Evolutionary conservation across 2,329 filamentous ascomycete genomes (phyloP), one percentile per base, ranked within the genome.

Genomic region (Sporothrix dimorphospora): DNA sequence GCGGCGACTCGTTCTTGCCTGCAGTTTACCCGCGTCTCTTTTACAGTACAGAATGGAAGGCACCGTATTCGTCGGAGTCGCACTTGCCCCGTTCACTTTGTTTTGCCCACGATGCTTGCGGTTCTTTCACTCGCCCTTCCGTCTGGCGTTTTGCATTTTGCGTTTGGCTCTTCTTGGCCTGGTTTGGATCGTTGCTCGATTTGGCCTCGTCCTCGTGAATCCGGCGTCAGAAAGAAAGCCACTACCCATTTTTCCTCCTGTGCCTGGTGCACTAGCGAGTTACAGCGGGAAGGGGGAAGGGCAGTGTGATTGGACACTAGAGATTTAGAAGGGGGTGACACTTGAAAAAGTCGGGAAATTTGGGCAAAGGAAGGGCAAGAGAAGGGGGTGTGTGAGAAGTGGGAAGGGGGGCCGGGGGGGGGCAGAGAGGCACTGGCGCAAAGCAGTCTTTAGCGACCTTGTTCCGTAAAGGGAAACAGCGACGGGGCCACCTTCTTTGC

Each of bases 241-340:
- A 63, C 68, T 21, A 30, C 51, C 49, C 57, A 21, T 70, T 72
- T 55, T 59, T 24, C 49, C 51, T 70, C 51, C 34, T 63, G 53
- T 71, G 65, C 65, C 49, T 73, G 63, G 63, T 30, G 63, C 72
- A 71, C 69, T 73, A 73, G 72, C 70, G 65, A 69, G 72, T 73
- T 71, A 69, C 72, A 73, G 55, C 55, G 51, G 30, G 55, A 69
- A 42, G 49, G 45, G 47, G 24, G n/a, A 19, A 42, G 38, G 55
- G 19, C 65, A 5, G 42, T 57, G 49, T 73, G 66, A 72, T 72
- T 73, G 72, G 72, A 19, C 45, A 47, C 34, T 61, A 42, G 57
- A 55, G 51, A 72, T 45, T 63, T 61, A 42, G 47, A 70, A 63
- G 66, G 72, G 63, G 66, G 63, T 42, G 63, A 38, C 49, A 67